These are phyloP conservation scores for Cutaneotrichosporon arboriforme DNA, from an alignment of 1,284 basidiomycete genomes.

Conservation along the genomic window DNA sequence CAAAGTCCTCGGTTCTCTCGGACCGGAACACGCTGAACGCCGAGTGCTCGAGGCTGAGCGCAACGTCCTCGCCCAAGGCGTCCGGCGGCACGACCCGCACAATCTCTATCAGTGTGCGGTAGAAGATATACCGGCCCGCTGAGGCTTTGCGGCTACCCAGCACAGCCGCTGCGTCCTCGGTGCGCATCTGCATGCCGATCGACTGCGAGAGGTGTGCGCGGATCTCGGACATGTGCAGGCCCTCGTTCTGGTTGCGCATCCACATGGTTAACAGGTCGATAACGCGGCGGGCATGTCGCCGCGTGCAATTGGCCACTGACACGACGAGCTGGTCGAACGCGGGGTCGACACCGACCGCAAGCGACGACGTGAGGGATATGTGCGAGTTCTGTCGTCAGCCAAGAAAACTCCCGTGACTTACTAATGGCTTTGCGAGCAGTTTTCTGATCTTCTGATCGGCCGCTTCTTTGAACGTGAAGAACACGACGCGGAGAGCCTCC, in stretches of 20 bases:
- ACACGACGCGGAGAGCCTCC: conserved; percentile 77
- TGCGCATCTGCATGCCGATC: conserved; percentile 34
- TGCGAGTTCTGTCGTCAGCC: conserved; percentile 58
- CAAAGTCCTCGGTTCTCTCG: conserved; percentile 56
- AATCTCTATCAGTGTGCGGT: conserved; percentile 72
- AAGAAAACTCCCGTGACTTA: conserved; percentile 46
- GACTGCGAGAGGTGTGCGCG: conserved; percentile 36
- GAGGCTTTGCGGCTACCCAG: conserved; percentile 69
- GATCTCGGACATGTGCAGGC: conserved; percentile 52
- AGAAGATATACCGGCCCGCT: conserved; percentile 80
- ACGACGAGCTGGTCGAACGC: conserved; percentile 74
- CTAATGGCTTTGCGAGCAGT: conserved; percentile 64
- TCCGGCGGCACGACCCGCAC: conserved; percentile 68
- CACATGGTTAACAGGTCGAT: conserved; percentile 83
- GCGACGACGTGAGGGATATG: conserved; percentile 58
- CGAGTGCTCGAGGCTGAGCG: conserved; percentile 71
- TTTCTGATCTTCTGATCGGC: conserved; percentile 70
- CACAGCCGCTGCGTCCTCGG: conserved; percentile 56
- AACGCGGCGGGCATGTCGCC: conserved; percentile 75
- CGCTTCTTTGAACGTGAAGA: conserved; percentile 71
- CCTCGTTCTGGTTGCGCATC: conserved; percentile 70
- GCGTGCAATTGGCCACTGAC: conserved; percentile 79
- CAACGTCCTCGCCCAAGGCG: conserved; percentile 67
- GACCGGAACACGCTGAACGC: conserved; percentile 78
- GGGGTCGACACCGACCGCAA: conserved; percentile 66